Base-by-base conservation (phyloP, 805 yeast genomes). In the Zygotorulaspora sp. region DNA sequence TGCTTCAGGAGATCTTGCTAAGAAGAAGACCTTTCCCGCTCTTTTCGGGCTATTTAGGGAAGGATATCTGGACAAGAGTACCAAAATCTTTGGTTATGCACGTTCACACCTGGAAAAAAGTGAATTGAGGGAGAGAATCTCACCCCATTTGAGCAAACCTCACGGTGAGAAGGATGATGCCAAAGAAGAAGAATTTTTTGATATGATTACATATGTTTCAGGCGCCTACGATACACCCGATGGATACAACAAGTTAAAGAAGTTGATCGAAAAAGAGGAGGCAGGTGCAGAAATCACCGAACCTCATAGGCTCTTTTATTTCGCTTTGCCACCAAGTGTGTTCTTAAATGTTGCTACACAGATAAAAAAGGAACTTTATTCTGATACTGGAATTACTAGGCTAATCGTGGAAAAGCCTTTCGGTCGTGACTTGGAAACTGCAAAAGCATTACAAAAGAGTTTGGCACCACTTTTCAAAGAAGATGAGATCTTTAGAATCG, bases 331-430 rank as follows among this genome's bases (percentile, higher is more conserved):
- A 13, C 98, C 98, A 22, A 79, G 88, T 8, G 95, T 83, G 26
- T 92, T 92, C 66, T 80, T 82, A 38, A 63, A 71, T 23, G 97
- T 90, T 31, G 86, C 92, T 34, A 64, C 69, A 32, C 77, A 83
- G 45, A 67, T 92, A 57, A 87, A 83, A 66, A 66, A 75, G 50
- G 63, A 74, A 55, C 75, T 77, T 48, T 84, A 88, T 62, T 78
- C 82, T 6, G 70, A 69, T 25, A 68, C 75, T 36, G 96, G 95
- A 36, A 57, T 72, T 38, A 78, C 87, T 24, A 77, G 96, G 62
- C 68, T 92, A 50, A 86, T 92, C 55, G 85, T 92, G 38, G 98
- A 92, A 68, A 92, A 92, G 71, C 98, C 98, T 26, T 92, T 92
- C 59, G 98, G 98, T 46, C 92, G 78, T 62, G 97, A 92, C 62